Base-by-base conservation (phyloP, 768 basidiomycete genomes). In the Mycena amicta region DNA sequence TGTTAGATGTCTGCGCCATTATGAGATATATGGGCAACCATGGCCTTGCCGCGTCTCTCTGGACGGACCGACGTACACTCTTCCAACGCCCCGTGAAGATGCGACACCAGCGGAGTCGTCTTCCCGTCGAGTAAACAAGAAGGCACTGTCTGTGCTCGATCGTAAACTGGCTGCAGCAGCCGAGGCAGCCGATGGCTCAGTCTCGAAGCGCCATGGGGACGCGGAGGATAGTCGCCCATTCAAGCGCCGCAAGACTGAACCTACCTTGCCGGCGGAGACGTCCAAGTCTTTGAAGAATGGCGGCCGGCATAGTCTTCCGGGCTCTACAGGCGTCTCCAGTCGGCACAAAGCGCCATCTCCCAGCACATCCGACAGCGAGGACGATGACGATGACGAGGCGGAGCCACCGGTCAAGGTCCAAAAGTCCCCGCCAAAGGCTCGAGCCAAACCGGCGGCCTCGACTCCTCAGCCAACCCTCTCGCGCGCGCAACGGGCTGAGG, bases 1-100 rank as follows among this genome's bases (percentile, higher is more conserved):
- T 63, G 43, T 47, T 18, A 92, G 90, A 57, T 93, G 91, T 69
- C 79, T 92, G 72, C 87, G 91, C 20, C 91, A 93, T 70, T 82
- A 78, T 65, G 90, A 88, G 12, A 93, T 93, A 56, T 93, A 92
- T 71, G 80, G 79, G 2, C 77, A 80, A 53, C 71, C 81, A 2
- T 93, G 91, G 91, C 91, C 91, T 22, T 75, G 78, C 50, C 87
- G 91, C 53, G 66, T 83, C 16, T 74, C 82, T 37, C 73, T 78
- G 31, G 80, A 81, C 49, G 82, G 83, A 16, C 67, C 73, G 4
- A 65, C 75, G 33, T 77, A 77, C 61, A 69, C 60, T 28, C 59
- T 75, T 2, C 71, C 75, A n/a, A 81, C 80, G 18, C 81, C 83
- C 49, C 77, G 81, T 20, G 83, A 85, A 64, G 79, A 83, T 33